Conservation (phyloP, 2,329 filamentous ascomycete species). For the Pseudopithomyces maydicus region DNA sequence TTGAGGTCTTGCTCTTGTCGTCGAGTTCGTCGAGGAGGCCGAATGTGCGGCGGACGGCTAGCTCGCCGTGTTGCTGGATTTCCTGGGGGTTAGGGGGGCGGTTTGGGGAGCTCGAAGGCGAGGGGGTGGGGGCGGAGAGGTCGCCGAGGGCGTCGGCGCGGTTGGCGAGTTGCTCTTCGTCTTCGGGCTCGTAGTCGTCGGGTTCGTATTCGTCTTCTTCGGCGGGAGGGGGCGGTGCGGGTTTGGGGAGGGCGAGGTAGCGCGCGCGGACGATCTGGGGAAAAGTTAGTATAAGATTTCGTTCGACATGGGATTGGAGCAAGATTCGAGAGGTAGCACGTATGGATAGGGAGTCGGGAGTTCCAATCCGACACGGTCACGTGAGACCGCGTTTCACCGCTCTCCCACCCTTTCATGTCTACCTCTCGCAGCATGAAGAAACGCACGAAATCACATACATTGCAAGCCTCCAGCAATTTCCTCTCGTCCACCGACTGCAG, state of each 20-base stretch:
- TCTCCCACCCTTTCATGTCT: too few species aligned
- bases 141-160: conserved; percentile 69
- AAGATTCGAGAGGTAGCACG: not conserved
- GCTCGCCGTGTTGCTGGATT: conserved; percentile 74
- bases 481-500: conserved; percentile 73
- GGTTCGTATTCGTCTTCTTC: conserved; percentile 94
- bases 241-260: conserved; percentile 44
- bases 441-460: conserved; percentile 64
- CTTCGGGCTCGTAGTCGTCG: conserved; percentile 80
- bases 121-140: conserved; percentile 53
- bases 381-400: conserved; percentile 8
- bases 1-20: conserved; percentile 62
- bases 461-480: conserved; percentile 73
- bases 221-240: conserved; percentile 46
- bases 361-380: not conserved
- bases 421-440: too few species aligned
- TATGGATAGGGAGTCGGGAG: not conserved
- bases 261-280: conserved; percentile 48
- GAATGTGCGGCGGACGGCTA: conserved; percentile 77
- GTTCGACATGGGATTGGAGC: not conserved
- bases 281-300: conserved; percentile 19
- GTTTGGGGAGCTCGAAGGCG: conserved; percentile 78
- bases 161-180: conserved; percentile 77
- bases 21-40: conserved; percentile 76
- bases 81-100: conserved; percentile 72